Evolutionary conservation across 192 early-diverging fungal genomes (phyloP).

Genomic region (Ambispora gerdemannii): DNA sequence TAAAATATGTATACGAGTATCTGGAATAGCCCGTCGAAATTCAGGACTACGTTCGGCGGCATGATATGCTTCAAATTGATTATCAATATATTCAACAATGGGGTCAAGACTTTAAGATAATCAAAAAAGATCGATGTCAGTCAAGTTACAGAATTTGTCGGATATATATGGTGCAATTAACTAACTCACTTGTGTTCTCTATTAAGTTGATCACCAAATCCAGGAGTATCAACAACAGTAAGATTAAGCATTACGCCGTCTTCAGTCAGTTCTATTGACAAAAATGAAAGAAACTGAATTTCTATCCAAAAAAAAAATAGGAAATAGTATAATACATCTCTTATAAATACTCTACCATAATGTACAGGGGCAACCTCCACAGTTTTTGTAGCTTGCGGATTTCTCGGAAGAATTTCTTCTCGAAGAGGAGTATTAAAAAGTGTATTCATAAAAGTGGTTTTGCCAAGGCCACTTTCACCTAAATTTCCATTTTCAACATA

Average conservation of each 20-base stretch:
- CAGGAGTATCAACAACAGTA: constrained; percentile 87
- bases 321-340: no score
- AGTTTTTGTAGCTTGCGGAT: constrained; percentile 69
- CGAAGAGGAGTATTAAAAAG: constrained; percentile 91
- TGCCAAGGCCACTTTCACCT: constrained; percentile 98
- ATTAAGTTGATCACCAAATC: constrained; percentile 86
- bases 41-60: constrained; percentile 73
- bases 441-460: constrained; percentile 99
- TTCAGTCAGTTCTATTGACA: constrained; percentile 78
- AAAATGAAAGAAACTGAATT: constrained; percentile 10
- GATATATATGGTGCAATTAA: background rate
- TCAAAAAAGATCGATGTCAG: constrained; percentile 55
- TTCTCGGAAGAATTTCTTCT: constrained; percentile 64
- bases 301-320: no score
- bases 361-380: constrained; percentile 82
- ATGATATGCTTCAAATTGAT: constrained; percentile 90
- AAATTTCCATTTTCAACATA: constrained; percentile 1
- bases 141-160: background rate
- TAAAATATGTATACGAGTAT: constrained; percentile 92
- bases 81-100: constrained; percentile 93
- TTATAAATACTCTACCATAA: constrained; percentile 69
- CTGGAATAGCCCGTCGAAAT: constrained; percentile 73
- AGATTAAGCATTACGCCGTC: constrained; percentile 86
- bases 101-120: constrained; percentile 70
- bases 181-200: constrained; percentile 67